Percentiles rank a stretch among this genome's conserved stretches.
These are phyloP conservation scores for Gnaphalium uliginosum DNA, from an alignment of 129 eudicot genomes.

Conservation along the genomic window DNA sequence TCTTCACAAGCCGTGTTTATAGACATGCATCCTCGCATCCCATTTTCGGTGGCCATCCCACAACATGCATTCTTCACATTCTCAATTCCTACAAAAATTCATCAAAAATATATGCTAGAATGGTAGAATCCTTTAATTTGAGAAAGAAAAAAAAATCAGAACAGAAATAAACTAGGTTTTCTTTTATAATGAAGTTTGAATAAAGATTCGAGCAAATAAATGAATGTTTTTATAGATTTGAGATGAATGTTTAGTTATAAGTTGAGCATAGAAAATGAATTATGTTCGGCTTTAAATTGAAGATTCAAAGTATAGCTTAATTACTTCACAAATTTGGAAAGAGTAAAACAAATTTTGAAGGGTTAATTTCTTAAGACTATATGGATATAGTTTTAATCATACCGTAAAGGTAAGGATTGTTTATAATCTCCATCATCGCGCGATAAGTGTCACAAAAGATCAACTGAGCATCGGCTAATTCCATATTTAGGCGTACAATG, in stretches of 20 bases:
- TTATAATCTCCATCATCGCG: constrained; percentile 59
- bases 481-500: constrained; percentile 42
- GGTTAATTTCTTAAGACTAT: neutral
- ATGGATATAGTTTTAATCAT: constrained; percentile 12
- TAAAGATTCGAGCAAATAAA: neutral
- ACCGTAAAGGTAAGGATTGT: constrained; percentile 55
- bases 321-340: neutral
- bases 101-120: neutral
- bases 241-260: neutral
- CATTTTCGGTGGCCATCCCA: constrained; percentile 47
- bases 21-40: constrained; percentile 55
- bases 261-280: neutral
- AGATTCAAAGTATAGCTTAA: neutral
- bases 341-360: neutral
- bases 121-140: neutral
- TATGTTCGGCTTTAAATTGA: neutral
- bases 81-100: constrained; percentile 49
- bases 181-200: neutral
- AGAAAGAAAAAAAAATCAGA: neutral
- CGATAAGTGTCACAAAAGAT: constrained; percentile 61
- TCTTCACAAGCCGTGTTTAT: constrained; percentile 49
- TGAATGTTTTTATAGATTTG: too few relatives aligned
- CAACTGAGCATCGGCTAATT: constrained; percentile 50
- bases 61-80: constrained; percentile 71
- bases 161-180: neutral